Evolutionary conservation across 768 basidiomycete genomes (phyloP), one percentile per base, ranked within the genome.

Genomic region (Lentinula sp.): DNA sequence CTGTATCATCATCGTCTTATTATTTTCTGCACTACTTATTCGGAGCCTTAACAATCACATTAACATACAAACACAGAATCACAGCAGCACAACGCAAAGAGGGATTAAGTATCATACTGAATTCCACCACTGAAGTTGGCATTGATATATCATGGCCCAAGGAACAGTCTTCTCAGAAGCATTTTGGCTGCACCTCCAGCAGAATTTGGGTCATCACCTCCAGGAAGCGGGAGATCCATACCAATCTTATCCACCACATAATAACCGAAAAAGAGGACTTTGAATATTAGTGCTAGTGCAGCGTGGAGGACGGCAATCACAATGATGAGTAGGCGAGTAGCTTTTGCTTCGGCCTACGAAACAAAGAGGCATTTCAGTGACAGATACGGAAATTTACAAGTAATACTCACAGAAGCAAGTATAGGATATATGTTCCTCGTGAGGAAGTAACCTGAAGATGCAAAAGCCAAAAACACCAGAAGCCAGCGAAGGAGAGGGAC

Each of bases 401-500:
- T 13, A 46, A 52, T 54, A 78, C 89, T 66, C 66, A 95, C 94
- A 8, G 85, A 81, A 39, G 90, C 85, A 32, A 98, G 85, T 57
- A 97, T 83, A 3, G 96, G 96, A 66, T 97, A 98, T 50, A 97
- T 84, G 67, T 95, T 93, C 23, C 80, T 78, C 13, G 81, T 78
- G 32, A 99, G 80, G 80, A 95, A 98, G 76, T 84, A 93, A 2
- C 94, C 93, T 6, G 96, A 98, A 18, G 93, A 74, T 1, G 76
- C 77, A 65, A 91, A 91, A 0, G 85, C 95, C 49, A 86, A 51
- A 11, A 83, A 83, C 18, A 90, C 86, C 32, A 97, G 79, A 1
- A 80, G 78, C 92, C 93, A 95, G 8, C 95, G 86, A 7, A 95
- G 71, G 31, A 94, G 78, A 2, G 89, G 83, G 4, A 94, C 80